Percentiles rank a stretch among this genome's conserved stretches.
Evolutionary conservation across 2,329 filamentous ascomycete genomes (phyloP).

Genomic region (Metarhizium sp.): DNA sequence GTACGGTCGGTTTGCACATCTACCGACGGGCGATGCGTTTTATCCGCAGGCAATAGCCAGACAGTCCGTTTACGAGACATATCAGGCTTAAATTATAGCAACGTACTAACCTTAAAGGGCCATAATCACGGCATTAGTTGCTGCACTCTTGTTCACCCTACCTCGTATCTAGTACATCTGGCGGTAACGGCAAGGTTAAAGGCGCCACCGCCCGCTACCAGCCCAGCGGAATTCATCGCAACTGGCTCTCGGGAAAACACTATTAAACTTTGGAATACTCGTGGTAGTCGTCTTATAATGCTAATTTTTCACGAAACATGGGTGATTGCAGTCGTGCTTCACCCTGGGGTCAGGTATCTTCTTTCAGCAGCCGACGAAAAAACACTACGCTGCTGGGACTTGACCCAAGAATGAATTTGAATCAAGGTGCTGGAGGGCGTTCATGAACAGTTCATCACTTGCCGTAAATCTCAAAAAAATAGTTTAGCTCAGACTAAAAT

Average conservation of each 20-base stretch:
- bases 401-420: slow-evolving; percentile 70
- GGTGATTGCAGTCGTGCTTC: slow-evolving; percentile 78
- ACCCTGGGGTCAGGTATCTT: slow-evolving; percentile 85
- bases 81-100: slow-evolving; percentile 52
- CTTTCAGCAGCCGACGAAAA: slow-evolving; percentile 84
- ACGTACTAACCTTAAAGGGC: slow-evolving; percentile 63
- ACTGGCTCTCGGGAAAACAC: slow-evolving; percentile 86
- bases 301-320: slow-evolving; percentile 88
- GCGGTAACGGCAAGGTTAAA: slow-evolving; percentile 72
- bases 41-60: slow-evolving; percentile 77
- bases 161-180: slow-evolving; percentile 61
- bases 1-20: slow-evolving; percentile 82
- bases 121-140: slow-evolving; percentile 88
- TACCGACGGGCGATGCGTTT: slow-evolving; percentile 69
- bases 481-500: too few species aligned
- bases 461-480: slow-evolving; percentile 48
- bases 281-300: slow-evolving; percentile 76
- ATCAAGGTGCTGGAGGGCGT: slow-evolving; percentile 71
- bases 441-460: slow-evolving; percentile 78
- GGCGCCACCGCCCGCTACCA: slow-evolving; percentile 64
- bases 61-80: slow-evolving; percentile 81
- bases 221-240: slow-evolving; percentile 77
- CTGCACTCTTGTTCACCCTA: slow-evolving; percentile 72
- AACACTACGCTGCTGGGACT: slow-evolving; percentile 87
- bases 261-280: slow-evolving; percentile 78